These are phyloP conservation scores for Xylariaceae sp. DNA, from an alignment of 2,329 filamentous ascomycete species.

Conservation along the genomic window DNA sequence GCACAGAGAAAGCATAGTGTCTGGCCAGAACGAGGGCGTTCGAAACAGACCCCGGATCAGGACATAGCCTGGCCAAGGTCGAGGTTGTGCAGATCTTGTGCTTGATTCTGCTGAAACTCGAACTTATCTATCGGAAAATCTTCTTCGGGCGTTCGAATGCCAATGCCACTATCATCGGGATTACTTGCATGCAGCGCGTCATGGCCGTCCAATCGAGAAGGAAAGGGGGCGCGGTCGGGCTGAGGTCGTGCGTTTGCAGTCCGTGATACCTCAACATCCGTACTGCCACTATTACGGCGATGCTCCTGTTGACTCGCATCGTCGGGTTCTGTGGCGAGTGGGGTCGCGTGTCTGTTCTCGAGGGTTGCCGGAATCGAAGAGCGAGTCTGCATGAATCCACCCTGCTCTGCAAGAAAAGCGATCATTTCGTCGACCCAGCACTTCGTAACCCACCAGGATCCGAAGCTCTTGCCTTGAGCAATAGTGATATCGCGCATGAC, in stretches of 20 bases:
- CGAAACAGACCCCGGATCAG: background rate
- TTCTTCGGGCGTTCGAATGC: slow-evolving; percentile 62
- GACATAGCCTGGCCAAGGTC: slow-evolving; percentile 17
- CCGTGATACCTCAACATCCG: slow-evolving; percentile 41
- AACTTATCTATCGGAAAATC: slow-evolving; percentile 59
- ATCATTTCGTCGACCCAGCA: slow-evolving; percentile 96
- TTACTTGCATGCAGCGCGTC: slow-evolving; percentile 39
- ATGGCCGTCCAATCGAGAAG: slow-evolving; percentile 41
- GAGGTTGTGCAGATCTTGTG: slow-evolving; percentile 31
- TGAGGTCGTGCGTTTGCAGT: slow-evolving; percentile 41
- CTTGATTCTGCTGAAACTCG: slow-evolving; percentile 38
- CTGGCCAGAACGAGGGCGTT: background rate
- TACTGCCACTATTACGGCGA: slow-evolving; percentile 42
- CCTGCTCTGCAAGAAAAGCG: slow-evolving; percentile 80
- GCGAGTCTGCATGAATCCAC: slow-evolving; percentile 71
- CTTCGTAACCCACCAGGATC: slow-evolving; percentile 93
- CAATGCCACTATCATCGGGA: slow-evolving; percentile 71
- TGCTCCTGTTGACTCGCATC: slow-evolving; percentile 35
- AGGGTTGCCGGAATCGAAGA: slow-evolving; percentile 27
- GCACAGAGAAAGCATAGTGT: slow-evolving; percentile 2
- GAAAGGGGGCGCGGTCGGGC: slow-evolving; percentile 47
- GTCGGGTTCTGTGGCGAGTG: slow-evolving; percentile 25
- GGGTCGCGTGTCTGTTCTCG: slow-evolving; percentile 31
- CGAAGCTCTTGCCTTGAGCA: slow-evolving; percentile 71
- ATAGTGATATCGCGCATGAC: slow-evolving; percentile 79